Evolutionary conservation across 805 yeast genomes (phyloP).

Genomic region (Starmera pachycereana): DNA sequence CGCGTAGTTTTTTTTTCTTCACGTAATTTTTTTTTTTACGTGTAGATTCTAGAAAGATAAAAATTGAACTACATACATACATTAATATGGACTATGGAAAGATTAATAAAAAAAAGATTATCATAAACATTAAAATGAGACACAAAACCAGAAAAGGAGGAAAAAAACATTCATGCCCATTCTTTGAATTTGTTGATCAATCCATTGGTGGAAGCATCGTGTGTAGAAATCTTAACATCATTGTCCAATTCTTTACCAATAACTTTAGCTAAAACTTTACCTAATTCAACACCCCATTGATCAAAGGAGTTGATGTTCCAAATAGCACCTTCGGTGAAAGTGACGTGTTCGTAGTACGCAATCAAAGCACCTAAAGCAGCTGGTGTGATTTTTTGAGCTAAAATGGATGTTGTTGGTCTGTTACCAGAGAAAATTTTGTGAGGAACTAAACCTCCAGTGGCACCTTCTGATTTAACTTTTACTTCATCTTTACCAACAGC

Average conservation of each 20-base stretch:
- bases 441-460: constrained; percentile 76
- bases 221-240: constrained; percentile 43
- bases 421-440: constrained; percentile 97
- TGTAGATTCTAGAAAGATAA: no score
- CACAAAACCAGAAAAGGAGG: not conserved
- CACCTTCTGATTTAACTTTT: constrained; percentile 83
- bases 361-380: constrained; percentile 93
- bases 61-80: no score
- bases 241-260: constrained; percentile 83
- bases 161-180: constrained; percentile 35
- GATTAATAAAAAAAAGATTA: not conserved
- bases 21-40: no score
- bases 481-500: constrained; percentile 90
- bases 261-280: constrained; percentile 94
- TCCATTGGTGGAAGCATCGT: constrained; percentile 87
- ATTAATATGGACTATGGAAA: no score
- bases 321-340: constrained; percentile 97
- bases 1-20: no score
- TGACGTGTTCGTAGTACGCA: constrained; percentile 95
- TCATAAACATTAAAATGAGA: not conserved
- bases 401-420: constrained; percentile 97
- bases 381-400: constrained; percentile 93
- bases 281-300: constrained; percentile 99
- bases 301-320: constrained; percentile 99
- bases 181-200: constrained; percentile 91